Conservation (phyloP, 129 eudicot species). For the Artemisia tridentata region DNA sequence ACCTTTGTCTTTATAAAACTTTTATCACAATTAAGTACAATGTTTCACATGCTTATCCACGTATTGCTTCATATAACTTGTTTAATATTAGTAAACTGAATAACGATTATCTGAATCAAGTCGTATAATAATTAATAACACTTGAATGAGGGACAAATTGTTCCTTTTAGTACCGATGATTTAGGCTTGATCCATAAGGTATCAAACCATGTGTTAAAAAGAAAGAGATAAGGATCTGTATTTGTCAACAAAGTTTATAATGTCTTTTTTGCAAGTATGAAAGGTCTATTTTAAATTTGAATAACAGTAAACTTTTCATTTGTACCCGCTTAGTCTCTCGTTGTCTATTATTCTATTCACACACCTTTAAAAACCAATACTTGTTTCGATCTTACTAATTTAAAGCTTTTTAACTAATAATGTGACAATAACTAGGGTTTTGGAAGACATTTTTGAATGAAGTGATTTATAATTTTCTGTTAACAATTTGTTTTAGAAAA, state of each 20-base stretch:
- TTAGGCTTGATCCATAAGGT: constrained; percentile 10
- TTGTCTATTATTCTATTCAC: background rate
- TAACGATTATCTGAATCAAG: background rate
- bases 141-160: background rate
- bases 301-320: too few species aligned
- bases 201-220: constrained; percentile 6
- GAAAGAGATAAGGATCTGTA: background rate
- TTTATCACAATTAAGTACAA: too few species aligned
- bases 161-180: constrained; percentile 1
- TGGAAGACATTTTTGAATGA: too few species aligned
- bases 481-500: too few species aligned
- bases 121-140: background rate
- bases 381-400: too few species aligned
- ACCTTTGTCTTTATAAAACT: background rate
- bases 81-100: too few species aligned
- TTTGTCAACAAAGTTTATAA: background rate
- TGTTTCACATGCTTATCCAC: too few species aligned
- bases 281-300: background rate
- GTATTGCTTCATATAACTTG: too few species aligned
- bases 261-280: background rate
- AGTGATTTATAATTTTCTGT: too few species aligned
- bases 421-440: background rate
- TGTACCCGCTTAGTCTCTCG: background rate
- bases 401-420: too few species aligned
- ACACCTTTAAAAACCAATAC: background rate